Evolutionary conservation across 208 protist genomes (phyloP).

Genomic region (Angomonas ambiguus): DNA sequence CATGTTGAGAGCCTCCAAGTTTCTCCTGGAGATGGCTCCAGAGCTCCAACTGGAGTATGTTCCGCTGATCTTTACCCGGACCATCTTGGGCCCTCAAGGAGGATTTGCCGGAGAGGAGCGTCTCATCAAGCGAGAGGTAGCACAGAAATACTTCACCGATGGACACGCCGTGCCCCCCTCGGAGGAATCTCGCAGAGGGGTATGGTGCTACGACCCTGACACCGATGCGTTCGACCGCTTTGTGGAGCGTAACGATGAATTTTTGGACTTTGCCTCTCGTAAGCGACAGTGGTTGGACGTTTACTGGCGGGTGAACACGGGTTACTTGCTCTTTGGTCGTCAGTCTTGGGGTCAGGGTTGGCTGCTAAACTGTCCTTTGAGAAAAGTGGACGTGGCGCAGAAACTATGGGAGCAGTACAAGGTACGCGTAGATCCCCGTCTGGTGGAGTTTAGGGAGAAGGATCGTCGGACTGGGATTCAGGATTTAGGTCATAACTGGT

Average conservation of each 20-base stretch:
- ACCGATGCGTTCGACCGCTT: conserved; percentile 83
- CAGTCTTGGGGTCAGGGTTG: conserved; percentile 89
- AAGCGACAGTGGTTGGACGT: conserved; percentile 92
- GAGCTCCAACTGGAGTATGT: conserved; percentile 89
- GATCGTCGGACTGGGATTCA: conserved; percentile 88
- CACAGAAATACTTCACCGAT: conserved; percentile 73
- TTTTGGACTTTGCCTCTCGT: conserved; percentile 87
- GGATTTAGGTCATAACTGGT: conserved; percentile 91
- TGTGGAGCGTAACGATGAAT: conserved; percentile 83
- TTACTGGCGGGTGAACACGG: conserved; percentile 92
- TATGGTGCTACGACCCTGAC: conserved; percentile 91
- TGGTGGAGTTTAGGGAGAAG: conserved; percentile 88
- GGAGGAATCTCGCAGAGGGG: conserved; percentile 58
- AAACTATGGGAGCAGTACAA: conserved; percentile 93
- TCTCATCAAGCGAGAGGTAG: conserved; percentile 86
- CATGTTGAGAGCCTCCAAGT: conserved; percentile 67
- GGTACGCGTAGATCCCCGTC: conserved; percentile 77
- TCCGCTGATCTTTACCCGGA: conserved; percentile 83
- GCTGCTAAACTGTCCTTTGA: conserved; percentile 85
- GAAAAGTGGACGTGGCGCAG: conserved; percentile 84
- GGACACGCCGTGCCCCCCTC: conserved; percentile 62
- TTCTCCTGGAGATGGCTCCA: conserved; percentile 77
- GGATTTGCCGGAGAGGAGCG: conserved; percentile 89
- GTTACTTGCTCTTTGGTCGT: conserved; percentile 85
- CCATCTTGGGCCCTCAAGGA: conserved; percentile 83